These are phyloP conservation scores for Euclidium syriacum DNA, from an alignment of 345 rosid genomes.

Conservation along the genomic window DNA sequence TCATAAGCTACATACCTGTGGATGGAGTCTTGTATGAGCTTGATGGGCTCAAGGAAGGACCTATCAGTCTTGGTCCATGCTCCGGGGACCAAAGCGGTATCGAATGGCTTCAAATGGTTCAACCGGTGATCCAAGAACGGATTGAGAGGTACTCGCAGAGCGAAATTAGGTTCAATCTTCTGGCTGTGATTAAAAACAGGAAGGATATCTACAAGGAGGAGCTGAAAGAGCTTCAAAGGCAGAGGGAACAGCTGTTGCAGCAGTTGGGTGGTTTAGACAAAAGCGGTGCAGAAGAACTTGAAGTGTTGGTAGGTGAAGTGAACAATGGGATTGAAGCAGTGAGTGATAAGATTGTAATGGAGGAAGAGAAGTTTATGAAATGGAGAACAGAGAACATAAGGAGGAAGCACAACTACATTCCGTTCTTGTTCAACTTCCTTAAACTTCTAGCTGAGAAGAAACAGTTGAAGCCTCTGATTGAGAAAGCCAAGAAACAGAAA, in stretches of 20 bases:
- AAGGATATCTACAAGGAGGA: slow-evolving; percentile 78
- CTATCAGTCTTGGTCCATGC: slow-evolving; percentile 86
- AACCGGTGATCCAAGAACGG: slow-evolving; percentile 93
- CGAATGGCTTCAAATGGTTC: slow-evolving; percentile 88
- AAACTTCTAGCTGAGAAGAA: slow-evolving; percentile 98
- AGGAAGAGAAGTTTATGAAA: slow-evolving; percentile 93
- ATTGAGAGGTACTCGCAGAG: slow-evolving; percentile 86
- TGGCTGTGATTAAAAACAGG: slow-evolving; percentile 89
- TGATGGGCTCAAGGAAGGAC: slow-evolving; percentile 96
- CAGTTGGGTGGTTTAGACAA: slow-evolving; percentile 48
- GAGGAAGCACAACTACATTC: slow-evolving; percentile 96
- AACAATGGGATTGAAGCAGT: slow-evolving; percentile 69
- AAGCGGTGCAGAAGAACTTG: slow-evolving; percentile 46
- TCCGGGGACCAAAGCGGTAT: slow-evolving; percentile 49
- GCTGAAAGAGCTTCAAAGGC: slow-evolving; percentile 85
- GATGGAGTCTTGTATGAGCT: slow-evolving; percentile 93
- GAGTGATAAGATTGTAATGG: slow-evolving; percentile 80
- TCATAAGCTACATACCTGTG: slow-evolving; percentile 88
- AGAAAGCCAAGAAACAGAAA: slow-evolving; percentile 97
- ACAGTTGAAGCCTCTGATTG: slow-evolving; percentile 95
- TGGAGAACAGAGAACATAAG: slow-evolving; percentile 96
- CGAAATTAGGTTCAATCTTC: slow-evolving; percentile 93
- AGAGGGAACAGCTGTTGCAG: slow-evolving; percentile 73
- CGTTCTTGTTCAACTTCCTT: slow-evolving; percentile 89
- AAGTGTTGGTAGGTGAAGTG: slow-evolving; percentile 61